Percentiles rank a stretch among this genome's conserved stretches.
Evolutionary conservation across 768 basidiomycete genomes (phyloP).

Genomic region (Postia placenta): DNA sequence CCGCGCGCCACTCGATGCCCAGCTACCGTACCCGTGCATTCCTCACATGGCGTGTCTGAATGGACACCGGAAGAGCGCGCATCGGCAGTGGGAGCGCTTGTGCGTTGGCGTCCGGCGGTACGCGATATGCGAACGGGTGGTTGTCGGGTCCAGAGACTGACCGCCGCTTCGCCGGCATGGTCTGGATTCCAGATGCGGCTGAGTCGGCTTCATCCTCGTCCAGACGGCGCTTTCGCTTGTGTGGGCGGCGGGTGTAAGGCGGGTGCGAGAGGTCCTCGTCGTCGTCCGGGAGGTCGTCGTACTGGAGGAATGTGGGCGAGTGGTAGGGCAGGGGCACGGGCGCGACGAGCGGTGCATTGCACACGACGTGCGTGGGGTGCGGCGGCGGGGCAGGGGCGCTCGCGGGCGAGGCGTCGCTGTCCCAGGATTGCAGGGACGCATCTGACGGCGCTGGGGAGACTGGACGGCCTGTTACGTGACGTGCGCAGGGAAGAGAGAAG

Average conservation of each 20-base stretch:
- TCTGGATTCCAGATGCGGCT: not conserved
- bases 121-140: not conserved
- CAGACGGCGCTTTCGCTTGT: slow-evolving; percentile 50
- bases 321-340: slow-evolving; percentile 67
- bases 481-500: not conserved
- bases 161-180: slow-evolving; percentile 1
- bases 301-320: slow-evolving; percentile 63
- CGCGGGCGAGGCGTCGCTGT: slow-evolving; percentile 22
- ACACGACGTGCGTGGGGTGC: slow-evolving; percentile 42
- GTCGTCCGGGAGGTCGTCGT: slow-evolving; percentile 58
- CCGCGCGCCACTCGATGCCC: too few relatives aligned
- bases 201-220: slow-evolving; percentile 10
- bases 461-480: slow-evolving; percentile 13
- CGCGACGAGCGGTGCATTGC: slow-evolving; percentile 62
- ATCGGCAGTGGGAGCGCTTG: not conserved
- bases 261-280: slow-evolving; percentile 68
- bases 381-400: too few relatives aligned
- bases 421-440: slow-evolving; percentile 19
- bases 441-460: slow-evolving; percentile 39
- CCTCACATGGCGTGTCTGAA: too few relatives aligned
- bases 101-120: too few relatives aligned
- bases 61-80: too few relatives aligned
- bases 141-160: not conserved
- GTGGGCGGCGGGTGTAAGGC: slow-evolving; percentile 51
- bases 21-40: too few relatives aligned